Percentiles rank a stretch among this genome's conserved stretches.
These are phyloP conservation scores for Barnettozyma pratensis DNA, from an alignment of 805 yeast genomes.

Conservation along the genomic window DNA sequence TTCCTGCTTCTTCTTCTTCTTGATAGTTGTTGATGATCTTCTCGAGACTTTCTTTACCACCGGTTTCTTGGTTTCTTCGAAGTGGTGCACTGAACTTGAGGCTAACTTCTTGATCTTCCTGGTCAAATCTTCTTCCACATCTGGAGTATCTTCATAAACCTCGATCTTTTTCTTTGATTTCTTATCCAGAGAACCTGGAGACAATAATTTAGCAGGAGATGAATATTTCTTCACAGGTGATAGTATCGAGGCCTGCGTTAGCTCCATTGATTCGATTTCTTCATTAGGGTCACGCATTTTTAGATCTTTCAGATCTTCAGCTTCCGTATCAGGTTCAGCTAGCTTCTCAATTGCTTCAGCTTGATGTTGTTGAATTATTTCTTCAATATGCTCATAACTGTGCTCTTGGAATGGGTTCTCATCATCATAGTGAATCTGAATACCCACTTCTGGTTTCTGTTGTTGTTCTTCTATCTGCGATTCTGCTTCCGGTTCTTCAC, in stretches of 20 bases:
- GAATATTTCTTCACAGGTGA: constrained; percentile 16
- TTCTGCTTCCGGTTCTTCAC: background rate
- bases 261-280: constrained; percentile 5
- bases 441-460: constrained; percentile 7
- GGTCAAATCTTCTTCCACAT: constrained; percentile 2
- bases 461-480: background rate
- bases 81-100: constrained; percentile 10
- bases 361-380: constrained; percentile 3
- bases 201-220: constrained; percentile 20
- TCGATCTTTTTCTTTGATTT: constrained; percentile 9
- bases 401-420: constrained; percentile 18
- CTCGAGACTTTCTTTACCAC: background rate
- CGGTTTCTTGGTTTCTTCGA: constrained; percentile 1
- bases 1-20: background rate
- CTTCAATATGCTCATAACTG: constrained; percentile 3
- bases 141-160: constrained; percentile 22
- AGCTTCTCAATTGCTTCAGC: constrained; percentile 8
- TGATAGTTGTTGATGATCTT: background rate
- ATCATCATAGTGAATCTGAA: constrained; percentile 24
- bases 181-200: constrained; percentile 11
- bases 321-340: constrained; percentile 9
- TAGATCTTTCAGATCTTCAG: background rate
- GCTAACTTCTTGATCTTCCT: constrained; percentile 16
- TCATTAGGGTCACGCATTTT: background rate
- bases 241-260: constrained; percentile 17